Percentiles rank a stretch among this genome's conserved stretches.
phyloP scores from a whole-genome alignment of 75 land plant species.

The Gnetum montanum region DNA sequence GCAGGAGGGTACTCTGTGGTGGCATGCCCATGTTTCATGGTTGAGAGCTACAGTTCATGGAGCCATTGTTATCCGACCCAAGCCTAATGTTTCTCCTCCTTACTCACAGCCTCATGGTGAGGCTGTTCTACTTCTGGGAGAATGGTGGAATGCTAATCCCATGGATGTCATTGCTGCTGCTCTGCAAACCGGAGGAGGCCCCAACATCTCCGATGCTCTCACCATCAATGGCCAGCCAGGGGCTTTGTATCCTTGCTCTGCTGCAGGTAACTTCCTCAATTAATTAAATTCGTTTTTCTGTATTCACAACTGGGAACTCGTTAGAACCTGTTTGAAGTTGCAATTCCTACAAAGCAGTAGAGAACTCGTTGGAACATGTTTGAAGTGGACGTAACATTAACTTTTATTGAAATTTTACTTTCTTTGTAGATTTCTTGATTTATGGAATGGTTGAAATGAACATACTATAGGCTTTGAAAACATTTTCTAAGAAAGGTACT shows the following conservation, averaged over 20 bases:
- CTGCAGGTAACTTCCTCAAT: no score
- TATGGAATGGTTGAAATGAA: no score
- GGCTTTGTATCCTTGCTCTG: constrained; percentile 29
- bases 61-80: constrained; percentile 36
- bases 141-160: constrained; percentile 48
- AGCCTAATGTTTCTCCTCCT: not conserved
- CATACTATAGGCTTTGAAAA: no score
- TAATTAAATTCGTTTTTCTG: no score
- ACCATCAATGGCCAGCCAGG: constrained; percentile 47
- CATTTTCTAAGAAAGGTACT: no score
- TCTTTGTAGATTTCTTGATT: no score
- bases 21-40: constrained; percentile 47
- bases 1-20: constrained; percentile 40
- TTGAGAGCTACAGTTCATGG: constrained; percentile 40
- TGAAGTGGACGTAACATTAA: no score
- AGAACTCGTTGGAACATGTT: no score
- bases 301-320: no score
- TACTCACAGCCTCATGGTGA: constrained; percentile 10
- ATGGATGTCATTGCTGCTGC: constrained; percentile 25
- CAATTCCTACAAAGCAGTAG: no score
- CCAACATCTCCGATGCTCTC: constrained; percentile 40
- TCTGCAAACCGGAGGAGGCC: constrained; percentile 36
- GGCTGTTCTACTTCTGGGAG: constrained; percentile 20
- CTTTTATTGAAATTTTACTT: no score
- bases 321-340: no score